These are phyloP conservation scores for Podosphaera xanthii DNA, from an alignment of 2,329 filamentous ascomycete genomes.

Conservation along the genomic window DNA sequence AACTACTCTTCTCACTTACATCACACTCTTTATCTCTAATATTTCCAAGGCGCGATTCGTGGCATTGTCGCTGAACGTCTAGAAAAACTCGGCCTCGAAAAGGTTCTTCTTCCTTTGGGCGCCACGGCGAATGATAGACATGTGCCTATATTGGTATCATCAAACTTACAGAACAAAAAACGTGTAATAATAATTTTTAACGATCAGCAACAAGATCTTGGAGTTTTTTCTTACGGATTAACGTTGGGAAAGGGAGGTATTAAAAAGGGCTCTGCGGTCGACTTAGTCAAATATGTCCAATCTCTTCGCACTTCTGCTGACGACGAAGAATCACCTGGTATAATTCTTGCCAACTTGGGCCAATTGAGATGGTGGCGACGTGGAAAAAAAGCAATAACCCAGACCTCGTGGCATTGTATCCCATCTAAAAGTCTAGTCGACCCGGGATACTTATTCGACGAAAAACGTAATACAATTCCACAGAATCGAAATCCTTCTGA, in stretches of 20 bases:
- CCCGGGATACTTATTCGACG: slow-evolving; percentile 26
- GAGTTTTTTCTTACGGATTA: slow-evolving; percentile 48
- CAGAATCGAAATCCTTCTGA: slow-evolving; percentile 31
- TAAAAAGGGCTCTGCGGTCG: slow-evolving; percentile 44
- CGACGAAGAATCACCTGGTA: slow-evolving; percentile 23
- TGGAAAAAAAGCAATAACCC: slow-evolving; percentile 34
- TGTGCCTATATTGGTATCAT: slow-evolving; percentile 43
- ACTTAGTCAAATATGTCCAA: slow-evolving; percentile 29
- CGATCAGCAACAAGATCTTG: slow-evolving; percentile 47
- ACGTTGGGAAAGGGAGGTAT: slow-evolving; percentile 41
- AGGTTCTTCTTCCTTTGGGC: slow-evolving; percentile 36
- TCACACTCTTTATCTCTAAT: neutral
- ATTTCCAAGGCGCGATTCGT: slow-evolving; percentile 19
- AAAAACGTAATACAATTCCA: slow-evolving; percentile 34
- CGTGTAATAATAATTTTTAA: slow-evolving; percentile 56
- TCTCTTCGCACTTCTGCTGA: slow-evolving; percentile 4
- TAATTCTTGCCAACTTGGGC: slow-evolving; percentile 59
- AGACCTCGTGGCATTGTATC: slow-evolving; percentile 30
- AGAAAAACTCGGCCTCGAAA: slow-evolving; percentile 31
- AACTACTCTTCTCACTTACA: slow-evolving; percentile 1
- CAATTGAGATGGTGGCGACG: slow-evolving; percentile 57
- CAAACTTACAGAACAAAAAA: slow-evolving; percentile 28
- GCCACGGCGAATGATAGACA: slow-evolving; percentile 27
- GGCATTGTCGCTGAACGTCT: slow-evolving; percentile 40
- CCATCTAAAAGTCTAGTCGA: slow-evolving; percentile 42